Base-by-base conservation (phyloP, 257 asterid species). In the Craterostigma plantagineum region DNA sequence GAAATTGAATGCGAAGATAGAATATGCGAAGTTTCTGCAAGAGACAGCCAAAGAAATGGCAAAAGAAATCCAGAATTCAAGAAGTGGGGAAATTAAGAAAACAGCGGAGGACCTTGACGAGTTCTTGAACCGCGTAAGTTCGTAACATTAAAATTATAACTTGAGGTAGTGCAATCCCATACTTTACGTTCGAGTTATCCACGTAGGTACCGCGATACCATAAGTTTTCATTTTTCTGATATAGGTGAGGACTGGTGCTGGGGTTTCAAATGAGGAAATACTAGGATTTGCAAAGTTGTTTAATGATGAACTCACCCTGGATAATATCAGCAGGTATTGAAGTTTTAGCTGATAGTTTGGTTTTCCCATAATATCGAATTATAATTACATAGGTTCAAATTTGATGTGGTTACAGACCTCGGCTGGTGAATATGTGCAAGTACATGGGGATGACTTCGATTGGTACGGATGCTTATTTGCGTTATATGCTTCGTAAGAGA, bases 51-150 rank as follows among this genome's bases (percentile, higher is more conserved):
- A 69, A 66, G 86, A 83, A 63, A 83, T 83, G 95, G 92, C 95
- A 17, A 83, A 76, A 69, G 92, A 83, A 63, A 75, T 83, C 44
- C 82, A 83, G 61, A 79, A 69, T 58, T 79, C 87, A 48, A 63
- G 74, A 39, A 76, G 81, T 42, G 95, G 95, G 38, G 91, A 79
- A 54, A 45, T 43, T 30, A 83, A 76, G 81, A 71, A 64, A 61
- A 83, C 93, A n/a, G 95, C 93, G 8, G 87, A 76, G 71, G 95
- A 83, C 61, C 91, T 79, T 35, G 95, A 83, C 63, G 79, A 70
- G 52, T 79, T 83, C 64, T 62, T 83, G 50, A 68, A 34, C 58
- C 68, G 60, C 81, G 95, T 83, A 33, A 47, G 79, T 45, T 37
- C 51, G 38, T 35, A 50, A 37, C 34, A n/a, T n/a, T 23, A 2